Percentiles rank a stretch among this genome's conserved stretches.
Evolutionary conservation across 768 basidiomycete genomes (phyloP).

Genomic region (Phaeolepiota aurea): DNA sequence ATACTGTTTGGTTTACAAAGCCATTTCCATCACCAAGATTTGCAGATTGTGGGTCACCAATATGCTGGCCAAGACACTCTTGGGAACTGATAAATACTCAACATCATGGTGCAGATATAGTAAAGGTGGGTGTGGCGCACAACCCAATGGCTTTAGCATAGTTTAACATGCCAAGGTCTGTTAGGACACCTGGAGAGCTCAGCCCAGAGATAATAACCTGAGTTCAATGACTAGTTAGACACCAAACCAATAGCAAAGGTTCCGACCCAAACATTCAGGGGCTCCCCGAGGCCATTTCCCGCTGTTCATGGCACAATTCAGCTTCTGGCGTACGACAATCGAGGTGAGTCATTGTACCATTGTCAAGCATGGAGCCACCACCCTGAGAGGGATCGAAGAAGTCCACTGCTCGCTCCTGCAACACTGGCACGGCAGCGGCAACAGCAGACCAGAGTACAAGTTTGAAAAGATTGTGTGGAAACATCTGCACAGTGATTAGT

Average conservation of each 20-base stretch:
- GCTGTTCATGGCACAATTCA: constrained; percentile 12
- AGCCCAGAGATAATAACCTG: constrained; percentile 58
- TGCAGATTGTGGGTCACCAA: constrained; percentile 58
- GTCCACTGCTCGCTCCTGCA: constrained; percentile 15
- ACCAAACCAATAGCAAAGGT: constrained; percentile 24
- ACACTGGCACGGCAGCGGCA: too few relatives aligned
- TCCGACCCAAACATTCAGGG: constrained; percentile 66
- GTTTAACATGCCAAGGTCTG: constrained; percentile 46
- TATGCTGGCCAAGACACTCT: constrained; percentile 72
- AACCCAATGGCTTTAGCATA: constrained; percentile 58
- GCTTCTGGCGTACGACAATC: background rate
- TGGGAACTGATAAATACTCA: constrained; percentile 17
- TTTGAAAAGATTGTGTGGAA: too few relatives aligned
- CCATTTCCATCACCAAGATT: constrained; percentile 79
- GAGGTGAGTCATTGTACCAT: constrained; percentile 18
- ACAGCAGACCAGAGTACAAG: too few relatives aligned
- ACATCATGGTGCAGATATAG: constrained; percentile 8
- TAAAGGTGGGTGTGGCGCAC: constrained; percentile 26
- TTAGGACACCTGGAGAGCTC: constrained; percentile 51
- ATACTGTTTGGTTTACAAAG: constrained; percentile 40
- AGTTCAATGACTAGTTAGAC: background rate
- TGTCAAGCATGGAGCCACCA: constrained; percentile 65
- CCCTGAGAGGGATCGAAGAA: constrained; percentile 35
- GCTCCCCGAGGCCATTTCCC: constrained; percentile 48
- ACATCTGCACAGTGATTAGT: too few relatives aligned